phyloP scores from a whole-genome alignment of 345 rosid genomes.

The Pugionium dolabratum region DNA sequence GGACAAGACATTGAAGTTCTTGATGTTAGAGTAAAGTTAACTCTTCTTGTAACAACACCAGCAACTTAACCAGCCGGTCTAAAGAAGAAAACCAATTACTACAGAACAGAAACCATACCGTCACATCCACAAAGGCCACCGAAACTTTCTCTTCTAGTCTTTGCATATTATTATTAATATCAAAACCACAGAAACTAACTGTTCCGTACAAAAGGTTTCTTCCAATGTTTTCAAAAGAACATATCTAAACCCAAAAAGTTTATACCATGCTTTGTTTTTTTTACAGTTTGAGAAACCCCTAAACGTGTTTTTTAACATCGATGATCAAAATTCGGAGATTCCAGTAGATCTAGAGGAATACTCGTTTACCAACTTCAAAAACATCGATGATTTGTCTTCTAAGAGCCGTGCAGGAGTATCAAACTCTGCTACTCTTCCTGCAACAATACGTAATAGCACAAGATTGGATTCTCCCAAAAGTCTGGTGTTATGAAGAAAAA shows the following conservation, averaged over 20 bases:
- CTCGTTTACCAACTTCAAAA: conserved; percentile 84
- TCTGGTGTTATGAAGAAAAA: neutral
- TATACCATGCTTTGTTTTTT: no score
- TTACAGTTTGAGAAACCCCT: conserved; percentile 1
- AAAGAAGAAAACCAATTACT: no score
- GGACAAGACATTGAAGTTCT: conserved; percentile 99
- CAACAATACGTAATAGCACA: conserved; percentile 8
- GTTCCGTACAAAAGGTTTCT: conserved; percentile 32
- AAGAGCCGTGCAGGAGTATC: conserved; percentile 76
- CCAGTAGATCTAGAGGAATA: conserved; percentile 94
- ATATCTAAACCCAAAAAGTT: neutral
- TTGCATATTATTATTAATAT: conserved; percentile 26
- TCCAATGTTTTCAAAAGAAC: conserved; percentile 23
- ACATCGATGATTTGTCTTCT: conserved; percentile 95
- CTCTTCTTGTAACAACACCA: conserved; percentile 63
- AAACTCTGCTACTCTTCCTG: conserved; percentile 94
- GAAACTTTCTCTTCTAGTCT: neutral
- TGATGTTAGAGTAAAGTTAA: conserved; percentile 87
- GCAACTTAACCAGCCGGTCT: no score
- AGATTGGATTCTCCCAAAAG: neutral
- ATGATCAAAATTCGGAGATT: conserved; percentile 71
- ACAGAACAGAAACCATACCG: no score
- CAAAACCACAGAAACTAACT: conserved; percentile 22
- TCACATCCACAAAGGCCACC: no score
- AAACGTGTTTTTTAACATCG: conserved; percentile 6